Percentiles rank a stretch among this genome's conserved stretches.
Evolutionary conservation across 805 yeast genomes (phyloP).

Genomic region (Ogataea pilisensis): DNA sequence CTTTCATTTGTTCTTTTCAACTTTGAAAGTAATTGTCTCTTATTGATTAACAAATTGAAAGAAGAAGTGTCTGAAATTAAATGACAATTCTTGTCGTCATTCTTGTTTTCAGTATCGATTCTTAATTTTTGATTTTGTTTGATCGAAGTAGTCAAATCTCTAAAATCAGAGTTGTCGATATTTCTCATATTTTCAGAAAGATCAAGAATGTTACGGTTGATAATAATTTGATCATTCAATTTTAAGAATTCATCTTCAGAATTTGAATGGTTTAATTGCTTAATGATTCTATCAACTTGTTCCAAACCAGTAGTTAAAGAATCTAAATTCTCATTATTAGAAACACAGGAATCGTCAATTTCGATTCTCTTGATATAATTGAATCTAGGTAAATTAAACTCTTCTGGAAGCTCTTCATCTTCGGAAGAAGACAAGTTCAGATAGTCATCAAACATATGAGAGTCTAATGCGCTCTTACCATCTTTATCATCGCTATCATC

Average conservation of each 20-base stretch:
- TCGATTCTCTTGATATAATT: slow-evolving; percentile 11
- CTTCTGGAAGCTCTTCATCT: slow-evolving; percentile 20
- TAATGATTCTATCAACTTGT: slow-evolving; percentile 28
- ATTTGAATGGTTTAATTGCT: slow-evolving; percentile 16
- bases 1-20: neutral
- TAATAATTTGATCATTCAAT: slow-evolving; percentile 13
- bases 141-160: slow-evolving; percentile 6
- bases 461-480: slow-evolving; percentile 1
- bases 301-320: slow-evolving; percentile 27
- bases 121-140: slow-evolving; percentile 1
- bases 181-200: neutral
- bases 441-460: slow-evolving; percentile 18
- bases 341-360: slow-evolving; percentile 1
- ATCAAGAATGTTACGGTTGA: slow-evolving; percentile 4
- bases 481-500: slow-evolving; percentile 9
- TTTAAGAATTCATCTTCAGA: slow-evolving; percentile 17
- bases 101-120: slow-evolving; percentile 1
- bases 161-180: slow-evolving; percentile 1
- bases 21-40: slow-evolving; percentile 6
- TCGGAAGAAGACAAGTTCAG: slow-evolving; percentile 24
- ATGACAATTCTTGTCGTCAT: slow-evolving; percentile 14
- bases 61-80: slow-evolving; percentile 25
- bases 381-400: slow-evolving; percentile 10
- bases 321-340: slow-evolving; percentile 8
- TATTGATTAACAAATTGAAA: slow-evolving; percentile 17